phyloP scores from a whole-genome alignment of 331 rosid genomes.

The Spiraea crenata region DNA sequence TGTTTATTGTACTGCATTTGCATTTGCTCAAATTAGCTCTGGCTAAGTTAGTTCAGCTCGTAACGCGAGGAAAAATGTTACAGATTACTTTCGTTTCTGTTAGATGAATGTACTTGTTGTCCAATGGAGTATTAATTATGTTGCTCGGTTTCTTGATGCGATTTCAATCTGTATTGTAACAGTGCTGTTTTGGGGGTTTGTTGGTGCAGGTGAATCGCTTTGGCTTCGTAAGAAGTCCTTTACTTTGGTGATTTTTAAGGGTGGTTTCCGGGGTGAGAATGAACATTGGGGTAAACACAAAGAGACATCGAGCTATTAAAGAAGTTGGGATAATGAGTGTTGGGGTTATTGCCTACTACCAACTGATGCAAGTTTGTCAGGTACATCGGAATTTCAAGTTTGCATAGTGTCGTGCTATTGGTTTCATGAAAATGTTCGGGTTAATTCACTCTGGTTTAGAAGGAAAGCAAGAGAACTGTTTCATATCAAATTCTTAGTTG shows the following conservation, averaged over 20 bases:
- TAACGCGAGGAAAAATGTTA: background rate
- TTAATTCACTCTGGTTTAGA: background rate
- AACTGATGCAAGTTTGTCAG: constrained; percentile 94
- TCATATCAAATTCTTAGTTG: background rate
- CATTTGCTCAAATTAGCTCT: background rate
- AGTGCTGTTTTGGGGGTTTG: background rate
- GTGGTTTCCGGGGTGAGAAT: constrained; percentile 59
- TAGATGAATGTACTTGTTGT: background rate
- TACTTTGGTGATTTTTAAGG: constrained; percentile 30
- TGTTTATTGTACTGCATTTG: constrained; percentile 6
- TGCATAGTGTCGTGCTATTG: constrained; percentile 1
- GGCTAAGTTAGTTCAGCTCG: background rate
- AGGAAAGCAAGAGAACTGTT: background rate
- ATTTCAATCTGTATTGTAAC: constrained; percentile 17
- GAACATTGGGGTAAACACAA: constrained; percentile 65
- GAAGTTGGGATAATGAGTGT: constrained; percentile 82
- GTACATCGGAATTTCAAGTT: constrained; percentile 28
- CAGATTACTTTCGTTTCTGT: background rate
- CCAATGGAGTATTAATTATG: background rate
- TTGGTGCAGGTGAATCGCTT: constrained; percentile 38
- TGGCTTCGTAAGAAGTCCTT: constrained; percentile 29
- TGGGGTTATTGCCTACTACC: constrained; percentile 75
- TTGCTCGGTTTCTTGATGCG: background rate
- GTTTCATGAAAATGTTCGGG: background rate
- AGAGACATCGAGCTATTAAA: constrained; percentile 57